Evolutionary conservation across 148 eudicot genomes (phyloP).

Genomic region (Cornus florida): DNA sequence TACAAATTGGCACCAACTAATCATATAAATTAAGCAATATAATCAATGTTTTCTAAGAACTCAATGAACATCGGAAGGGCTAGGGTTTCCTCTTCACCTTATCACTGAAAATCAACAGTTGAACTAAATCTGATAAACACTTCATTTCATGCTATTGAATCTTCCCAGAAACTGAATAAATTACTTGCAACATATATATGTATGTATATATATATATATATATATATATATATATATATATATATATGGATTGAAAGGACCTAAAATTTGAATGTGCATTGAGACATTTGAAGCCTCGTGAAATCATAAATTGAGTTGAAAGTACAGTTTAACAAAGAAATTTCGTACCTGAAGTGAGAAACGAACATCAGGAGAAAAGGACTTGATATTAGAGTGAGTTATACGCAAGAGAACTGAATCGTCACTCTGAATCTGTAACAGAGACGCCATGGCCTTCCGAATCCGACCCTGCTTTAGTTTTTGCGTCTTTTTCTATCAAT

Average conservation of each 20-base stretch:
- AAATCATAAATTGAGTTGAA: not conserved
- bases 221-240: too few species aligned
- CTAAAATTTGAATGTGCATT: too few species aligned
- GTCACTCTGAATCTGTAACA: constrained; percentile 66
- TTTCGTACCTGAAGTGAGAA: constrained; percentile 68
- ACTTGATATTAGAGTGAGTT: constrained; percentile 85
- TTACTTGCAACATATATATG: not conserved
- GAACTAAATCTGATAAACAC: not conserved
- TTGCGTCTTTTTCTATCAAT: too few species aligned
- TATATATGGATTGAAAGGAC: not conserved
- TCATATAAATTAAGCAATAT: too few species aligned
- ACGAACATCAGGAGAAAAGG: constrained; percentile 72
- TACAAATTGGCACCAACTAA: too few species aligned
- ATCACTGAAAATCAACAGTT: not conserved
- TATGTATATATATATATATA: too few species aligned
- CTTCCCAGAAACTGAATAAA: not conserved
- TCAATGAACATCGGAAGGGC: not conserved
- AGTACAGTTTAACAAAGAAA: too few species aligned
- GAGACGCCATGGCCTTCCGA: constrained; percentile 44
- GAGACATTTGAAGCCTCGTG: not conserved
- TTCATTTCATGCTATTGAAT: not conserved
- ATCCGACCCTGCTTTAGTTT: not conserved
- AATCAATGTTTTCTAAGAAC: not conserved
- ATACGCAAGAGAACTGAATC: constrained; percentile 66
- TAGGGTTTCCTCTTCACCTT: not conserved